These are phyloP conservation scores for Tephrocybe sp. DNA, from an alignment of 768 basidiomycete species.

Conservation along the genomic window DNA sequence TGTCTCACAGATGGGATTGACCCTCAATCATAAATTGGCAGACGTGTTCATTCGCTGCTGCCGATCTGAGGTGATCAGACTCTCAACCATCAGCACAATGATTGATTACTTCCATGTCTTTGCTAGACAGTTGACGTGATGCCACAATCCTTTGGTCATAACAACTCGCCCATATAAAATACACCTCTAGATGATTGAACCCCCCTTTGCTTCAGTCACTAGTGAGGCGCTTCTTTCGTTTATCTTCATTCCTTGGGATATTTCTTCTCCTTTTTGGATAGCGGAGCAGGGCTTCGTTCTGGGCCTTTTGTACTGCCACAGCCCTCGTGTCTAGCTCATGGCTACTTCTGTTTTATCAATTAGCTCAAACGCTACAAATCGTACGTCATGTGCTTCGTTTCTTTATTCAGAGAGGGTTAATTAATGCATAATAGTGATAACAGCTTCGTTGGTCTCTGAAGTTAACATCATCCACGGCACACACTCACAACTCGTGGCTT, in stretches of 20 bases:
- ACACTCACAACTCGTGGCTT: constrained; percentile 35
- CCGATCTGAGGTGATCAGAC: no score
- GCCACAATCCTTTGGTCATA: background rate
- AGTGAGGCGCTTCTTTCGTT: background rate
- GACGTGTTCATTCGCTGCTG: no score
- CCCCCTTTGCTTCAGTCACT: background rate
- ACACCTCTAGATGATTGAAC: no score
- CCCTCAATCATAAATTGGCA: no score
- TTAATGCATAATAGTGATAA: background rate
- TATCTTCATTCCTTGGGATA: constrained; percentile 4
- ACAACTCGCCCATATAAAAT: no score
- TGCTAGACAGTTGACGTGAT: background rate
- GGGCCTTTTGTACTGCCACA: background rate
- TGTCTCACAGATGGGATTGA: no score
- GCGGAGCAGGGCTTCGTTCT: constrained; percentile 16
- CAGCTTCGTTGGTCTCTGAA: background rate
- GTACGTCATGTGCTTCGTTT: background rate
- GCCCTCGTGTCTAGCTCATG: background rate
- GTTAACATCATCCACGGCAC: constrained; percentile 42
- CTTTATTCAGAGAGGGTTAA: background rate
- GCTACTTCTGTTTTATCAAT: background rate
- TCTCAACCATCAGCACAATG: no score
- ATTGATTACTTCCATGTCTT: no score
- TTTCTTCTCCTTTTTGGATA: constrained; percentile 9
- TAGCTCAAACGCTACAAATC: constrained; percentile 1